Base-by-base conservation (phyloP, 768 basidiomycete genomes). In the Trametes cinnabarina region DNA sequence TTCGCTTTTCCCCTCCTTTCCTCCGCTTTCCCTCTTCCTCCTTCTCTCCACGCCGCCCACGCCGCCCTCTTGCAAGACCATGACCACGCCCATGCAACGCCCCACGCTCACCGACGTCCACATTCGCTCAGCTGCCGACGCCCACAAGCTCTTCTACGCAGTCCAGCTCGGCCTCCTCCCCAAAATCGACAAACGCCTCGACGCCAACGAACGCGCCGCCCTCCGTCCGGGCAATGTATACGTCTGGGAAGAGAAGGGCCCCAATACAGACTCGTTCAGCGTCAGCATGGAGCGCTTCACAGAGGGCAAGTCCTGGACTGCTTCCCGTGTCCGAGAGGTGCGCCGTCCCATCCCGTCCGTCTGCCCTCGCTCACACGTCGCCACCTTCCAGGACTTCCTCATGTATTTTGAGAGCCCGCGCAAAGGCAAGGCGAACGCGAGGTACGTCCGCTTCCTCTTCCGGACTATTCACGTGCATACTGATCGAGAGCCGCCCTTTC, bases 251-350 rank as follows among this genome's bases (percentile, higher is more conserved):
- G 89, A 90, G 67, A 78, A 88, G 47, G 82, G 83, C 22, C 85
- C 88, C 15, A 83, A 85, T 63, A 81, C 82, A 22, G 90, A 90
- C 70, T 82, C 88, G 14, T 88, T 86, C 3, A 88, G 89, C 14
- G 78, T 90, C 30, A 87, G 88, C 28, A 92, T 92, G 67, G 91
- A 92, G 67, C 81, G 90, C 26, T 92, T 90, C 72, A 92, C 90
- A 4, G 90, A 92, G 69, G 90, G 90, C 22, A 80, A 86, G 65
- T 80, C 86, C 62, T 92, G 90, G 90, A 88, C 87, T 40, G 85
- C 90, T 39, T 90, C 88, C 47, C 83, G 90, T 54, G 89, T 92
- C 56, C 82, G 90, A 71, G 90, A 92, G 71, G 65, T 66, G 57
- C 46, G 60, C 52, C 53, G 37, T 44, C 47, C 34, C 28, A 43